Evolutionary conservation across 805 yeast genomes (phyloP).

Genomic region (Yarrowia sp.): DNA sequence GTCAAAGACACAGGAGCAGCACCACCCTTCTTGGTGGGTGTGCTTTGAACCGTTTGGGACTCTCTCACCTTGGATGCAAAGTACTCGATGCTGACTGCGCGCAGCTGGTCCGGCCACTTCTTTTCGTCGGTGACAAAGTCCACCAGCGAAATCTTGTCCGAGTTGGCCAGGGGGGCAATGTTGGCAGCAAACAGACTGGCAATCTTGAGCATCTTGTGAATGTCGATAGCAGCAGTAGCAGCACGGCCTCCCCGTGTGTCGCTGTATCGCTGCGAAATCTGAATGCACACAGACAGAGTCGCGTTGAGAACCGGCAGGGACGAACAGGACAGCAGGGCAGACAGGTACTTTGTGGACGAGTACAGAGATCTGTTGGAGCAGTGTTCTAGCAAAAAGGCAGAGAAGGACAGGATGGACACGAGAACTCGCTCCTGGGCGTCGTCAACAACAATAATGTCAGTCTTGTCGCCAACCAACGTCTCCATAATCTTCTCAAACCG

Average conservation of each 20-base stretch:
- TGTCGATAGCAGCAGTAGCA: conserved; percentile 54
- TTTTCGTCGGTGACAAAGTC: conserved; percentile 44
- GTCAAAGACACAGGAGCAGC: no score
- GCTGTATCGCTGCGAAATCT: conserved; percentile 67
- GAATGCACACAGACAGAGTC: conserved; percentile 65
- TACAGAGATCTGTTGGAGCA: conserved; percentile 73
- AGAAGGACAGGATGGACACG: conserved; percentile 64
- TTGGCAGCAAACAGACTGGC: conserved; percentile 51
- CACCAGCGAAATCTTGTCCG: conserved; percentile 42
- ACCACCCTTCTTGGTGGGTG: no score
- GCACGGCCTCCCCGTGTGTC: conserved; percentile 55
- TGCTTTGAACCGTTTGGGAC: conserved; percentile 9
- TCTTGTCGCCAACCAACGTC: conserved; percentile 54
- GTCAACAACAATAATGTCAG: conserved; percentile 50
- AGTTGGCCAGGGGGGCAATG: conserved; percentile 45
- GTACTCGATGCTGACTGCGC: conserved; percentile 46
- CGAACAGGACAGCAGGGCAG: conserved; percentile 63
- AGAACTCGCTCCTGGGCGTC: conserved; percentile 57
- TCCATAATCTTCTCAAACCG: conserved; percentile 74
- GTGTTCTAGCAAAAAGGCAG: conserved; percentile 68
- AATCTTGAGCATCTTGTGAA: conserved; percentile 59
- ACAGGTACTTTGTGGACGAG: conserved; percentile 68
- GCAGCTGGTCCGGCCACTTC: conserved; percentile 44
- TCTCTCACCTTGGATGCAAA: conserved; percentile 40
- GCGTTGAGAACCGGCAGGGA: conserved; percentile 64